These are phyloP conservation scores for Claviceps digitariae DNA, from an alignment of 2,329 filamentous ascomycete species.

Conservation along the genomic window DNA sequence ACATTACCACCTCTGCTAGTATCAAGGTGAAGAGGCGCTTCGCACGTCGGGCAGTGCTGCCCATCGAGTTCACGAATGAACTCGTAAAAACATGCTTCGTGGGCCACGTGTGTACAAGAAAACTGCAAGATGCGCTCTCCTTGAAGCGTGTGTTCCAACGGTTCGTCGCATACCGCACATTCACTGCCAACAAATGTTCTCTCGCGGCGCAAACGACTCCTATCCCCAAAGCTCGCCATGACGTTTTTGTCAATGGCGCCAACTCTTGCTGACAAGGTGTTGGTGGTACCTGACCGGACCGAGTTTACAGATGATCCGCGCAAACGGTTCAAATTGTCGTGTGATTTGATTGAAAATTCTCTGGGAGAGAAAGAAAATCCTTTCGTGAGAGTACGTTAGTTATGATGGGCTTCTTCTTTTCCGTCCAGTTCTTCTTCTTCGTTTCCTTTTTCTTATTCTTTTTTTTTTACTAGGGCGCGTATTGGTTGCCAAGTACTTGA, in stretches of 20 bases:
- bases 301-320: conserved; percentile 21
- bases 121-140: conserved; percentile 93
- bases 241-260: conserved; percentile 27
- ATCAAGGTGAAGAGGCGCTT: conserved; percentile 82
- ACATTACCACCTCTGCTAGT: conserved; percentile 88
- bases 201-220: conserved; percentile 69
- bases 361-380: neutral
- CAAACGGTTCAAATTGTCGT: conserved; percentile 14
- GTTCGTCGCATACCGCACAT: conserved; percentile 94
- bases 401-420: neutral
- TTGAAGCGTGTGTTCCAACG: conserved; percentile 83
- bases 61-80: conserved; percentile 91
- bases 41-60: conserved; percentile 87
- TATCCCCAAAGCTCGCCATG: conserved; percentile 43
- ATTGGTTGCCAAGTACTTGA: neutral
- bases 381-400: neutral
- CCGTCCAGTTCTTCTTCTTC: too few species aligned
- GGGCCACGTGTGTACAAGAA: conserved; percentile 90
- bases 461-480: neutral
- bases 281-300: conserved; percentile 19
- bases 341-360: conserved; percentile 15
- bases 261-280: conserved; percentile 20
- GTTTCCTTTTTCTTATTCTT: neutral
- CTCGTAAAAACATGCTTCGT: conserved; percentile 98
- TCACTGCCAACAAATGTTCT: conserved; percentile 90